phyloP scores from a whole-genome alignment of 495 filamentous ascomycete genomes.

The Delitschia confertaspora region DNA sequence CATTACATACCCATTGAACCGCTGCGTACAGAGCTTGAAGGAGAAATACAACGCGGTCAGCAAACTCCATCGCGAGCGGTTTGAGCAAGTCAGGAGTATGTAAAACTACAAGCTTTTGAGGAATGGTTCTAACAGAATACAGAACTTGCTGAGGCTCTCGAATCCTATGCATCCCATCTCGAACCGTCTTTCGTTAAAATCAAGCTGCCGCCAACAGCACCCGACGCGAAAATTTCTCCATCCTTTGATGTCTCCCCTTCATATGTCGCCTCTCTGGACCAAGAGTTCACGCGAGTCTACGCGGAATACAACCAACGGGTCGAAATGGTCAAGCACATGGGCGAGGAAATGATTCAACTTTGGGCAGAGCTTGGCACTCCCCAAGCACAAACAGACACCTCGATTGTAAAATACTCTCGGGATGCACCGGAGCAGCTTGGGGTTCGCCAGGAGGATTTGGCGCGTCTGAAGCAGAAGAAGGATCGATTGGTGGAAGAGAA shows the following conservation, averaged over 20 bases:
- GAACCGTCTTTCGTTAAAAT: constrained; percentile 77
- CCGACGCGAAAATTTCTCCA: constrained; percentile 63
- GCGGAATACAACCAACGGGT: constrained; percentile 85
- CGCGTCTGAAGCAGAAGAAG: constrained; percentile 57
- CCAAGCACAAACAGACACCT: constrained; percentile 79
- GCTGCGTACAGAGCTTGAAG: constrained; percentile 67
- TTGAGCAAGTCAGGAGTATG: constrained; percentile 89
- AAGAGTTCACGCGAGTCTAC: constrained; percentile 86
- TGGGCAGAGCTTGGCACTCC: constrained; percentile 94
- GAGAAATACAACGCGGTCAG: constrained; percentile 75
- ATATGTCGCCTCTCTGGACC: constrained; percentile 81
- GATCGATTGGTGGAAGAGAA: constrained; percentile 93
- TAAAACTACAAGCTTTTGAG: not conserved
- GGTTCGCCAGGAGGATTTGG: constrained; percentile 75
- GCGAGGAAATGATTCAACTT: constrained; percentile 80
- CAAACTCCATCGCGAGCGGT: constrained; percentile 78
- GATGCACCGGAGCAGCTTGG: constrained; percentile 89
- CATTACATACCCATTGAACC: constrained; percentile 67
- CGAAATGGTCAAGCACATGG: constrained; percentile 59
- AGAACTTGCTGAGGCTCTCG: constrained; percentile 89
- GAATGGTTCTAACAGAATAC: constrained; percentile 9
- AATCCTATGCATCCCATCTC: constrained; percentile 90
- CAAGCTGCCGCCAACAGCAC: constrained; percentile 67
- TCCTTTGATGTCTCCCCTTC: constrained; percentile 79
- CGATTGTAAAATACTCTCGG: constrained; percentile 79